A percentile compares a stretch with the other conserved stretches of the same genome.
phyloP scores from a whole-genome alignment of 2,329 filamentous ascomycete species.

The Fragosphaeria purpurea region DNA sequence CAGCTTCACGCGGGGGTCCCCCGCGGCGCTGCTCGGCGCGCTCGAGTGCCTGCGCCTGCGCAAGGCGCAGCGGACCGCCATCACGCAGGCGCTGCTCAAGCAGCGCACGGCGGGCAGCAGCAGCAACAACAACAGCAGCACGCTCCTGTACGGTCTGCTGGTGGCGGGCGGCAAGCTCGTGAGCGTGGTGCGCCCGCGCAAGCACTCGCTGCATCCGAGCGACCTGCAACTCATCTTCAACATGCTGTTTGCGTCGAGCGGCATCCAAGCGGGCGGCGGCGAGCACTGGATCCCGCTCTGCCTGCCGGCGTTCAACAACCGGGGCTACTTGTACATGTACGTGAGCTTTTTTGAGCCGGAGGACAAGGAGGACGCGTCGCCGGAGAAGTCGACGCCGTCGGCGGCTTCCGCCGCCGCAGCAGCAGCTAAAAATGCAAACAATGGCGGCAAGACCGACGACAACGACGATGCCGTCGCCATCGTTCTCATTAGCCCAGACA shows the following conservation, averaged over 20 bases:
- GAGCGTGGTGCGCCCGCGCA: conserved; percentile 86
- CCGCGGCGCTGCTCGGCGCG: conserved; percentile 77
- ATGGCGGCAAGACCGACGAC: background rate
- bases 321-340: conserved; percentile 97
- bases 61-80: conserved; percentile 74
- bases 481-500: conserved; percentile 83
- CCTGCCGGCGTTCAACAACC: conserved; percentile 92
- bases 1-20: conserved; percentile 86
- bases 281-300: conserved; percentile 98
- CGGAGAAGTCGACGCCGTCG: conserved; percentile 9
- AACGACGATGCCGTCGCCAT: conserved; percentile 72
- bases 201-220: conserved; percentile 89
- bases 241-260: conserved; percentile 94
- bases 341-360: conserved; percentile 80
- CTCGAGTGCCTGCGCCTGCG: conserved; percentile 88
- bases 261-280: conserved; percentile 78
- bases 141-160: conserved; percentile 83
- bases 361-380: conserved; percentile 32
- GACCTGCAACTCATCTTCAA: conserved; percentile 97
- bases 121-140: conserved; percentile 30
- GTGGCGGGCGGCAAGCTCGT: conserved; percentile 89
- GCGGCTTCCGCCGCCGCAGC: conserved; percentile 44
- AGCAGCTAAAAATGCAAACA: background rate
- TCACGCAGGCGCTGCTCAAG: conserved; percentile 81
- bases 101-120: conserved; percentile 39